These are phyloP conservation scores for Lathyrus oleraceus DNA, from an alignment of 306 rosid genomes.

Conservation along the genomic window DNA sequence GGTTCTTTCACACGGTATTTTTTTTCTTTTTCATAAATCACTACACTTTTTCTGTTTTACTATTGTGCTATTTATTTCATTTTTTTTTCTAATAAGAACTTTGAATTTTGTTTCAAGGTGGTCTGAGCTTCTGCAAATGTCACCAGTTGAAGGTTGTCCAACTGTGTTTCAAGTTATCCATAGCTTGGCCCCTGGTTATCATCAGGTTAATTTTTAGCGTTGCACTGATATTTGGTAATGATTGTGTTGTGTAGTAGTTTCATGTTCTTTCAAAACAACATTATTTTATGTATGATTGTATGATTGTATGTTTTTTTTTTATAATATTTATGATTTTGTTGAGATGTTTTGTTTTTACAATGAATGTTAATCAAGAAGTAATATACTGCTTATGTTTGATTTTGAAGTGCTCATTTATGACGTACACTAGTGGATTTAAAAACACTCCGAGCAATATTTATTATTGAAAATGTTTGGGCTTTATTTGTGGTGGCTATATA, in stretches of 20 bases:
- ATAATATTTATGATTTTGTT: not conserved
- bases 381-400: slow-evolving; percentile 6
- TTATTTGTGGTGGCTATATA: slow-evolving; percentile 30
- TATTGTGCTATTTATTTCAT: slow-evolving; percentile 15
- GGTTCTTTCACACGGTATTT: slow-evolving; percentile 86
- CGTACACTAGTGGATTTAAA: not conserved
- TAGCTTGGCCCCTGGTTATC: slow-evolving; percentile 80
- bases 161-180: slow-evolving; percentile 89
- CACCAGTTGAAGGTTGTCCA: slow-evolving; percentile 89
- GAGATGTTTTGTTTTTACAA: not conserved
- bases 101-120: slow-evolving; percentile 56
- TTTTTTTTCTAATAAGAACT: not conserved
- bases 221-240: slow-evolving; percentile 19
- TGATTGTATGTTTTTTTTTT: slow-evolving; percentile 5
- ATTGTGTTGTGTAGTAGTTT: slow-evolving; percentile 4
- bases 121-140: slow-evolving; percentile 92
- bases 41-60: not conserved
- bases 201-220: slow-evolving; percentile 68
- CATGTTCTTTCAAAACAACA: slow-evolving; percentile 1
- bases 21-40: not conserved
- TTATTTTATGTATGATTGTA: not conserved
- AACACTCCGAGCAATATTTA: slow-evolving; percentile 1
- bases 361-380: slow-evolving; percentile 12
- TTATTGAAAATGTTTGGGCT: slow-evolving; percentile 16
- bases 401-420: slow-evolving; percentile 6